phyloP scores from a whole-genome alignment of 1,284 basidiomycete genomes.

The Ustilago tritici region DNA sequence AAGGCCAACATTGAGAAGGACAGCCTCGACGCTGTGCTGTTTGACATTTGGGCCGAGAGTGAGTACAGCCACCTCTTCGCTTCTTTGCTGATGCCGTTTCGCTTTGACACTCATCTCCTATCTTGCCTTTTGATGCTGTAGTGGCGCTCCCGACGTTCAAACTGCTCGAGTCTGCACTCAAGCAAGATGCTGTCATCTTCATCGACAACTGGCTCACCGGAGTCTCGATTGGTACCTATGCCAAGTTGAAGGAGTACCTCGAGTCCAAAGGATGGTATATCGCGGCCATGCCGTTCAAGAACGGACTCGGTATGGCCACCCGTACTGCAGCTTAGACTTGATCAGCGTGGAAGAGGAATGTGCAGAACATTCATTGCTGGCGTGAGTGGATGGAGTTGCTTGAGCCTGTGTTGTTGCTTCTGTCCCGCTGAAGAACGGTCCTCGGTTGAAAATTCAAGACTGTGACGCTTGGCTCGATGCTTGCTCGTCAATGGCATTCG shows the following conservation, averaged over 20 bases:
- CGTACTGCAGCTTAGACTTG: constrained; percentile 6
- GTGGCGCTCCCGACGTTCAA: constrained; percentile 49
- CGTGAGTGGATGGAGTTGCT: too few species aligned
- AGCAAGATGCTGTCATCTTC: constrained; percentile 37
- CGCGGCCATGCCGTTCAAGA: constrained; percentile 41
- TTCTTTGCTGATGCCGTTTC: not conserved
- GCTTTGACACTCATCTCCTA: not conserved
- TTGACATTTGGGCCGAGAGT: constrained; percentile 49
- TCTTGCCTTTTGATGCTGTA: not conserved
- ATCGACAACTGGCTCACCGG: constrained; percentile 46
- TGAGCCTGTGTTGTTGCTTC: too few species aligned
- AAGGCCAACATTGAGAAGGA: constrained; percentile 23
- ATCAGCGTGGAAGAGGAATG: not conserved
- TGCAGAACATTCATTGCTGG: too few species aligned
- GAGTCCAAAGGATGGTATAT: constrained; percentile 40
- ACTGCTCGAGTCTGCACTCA: constrained; percentile 34
- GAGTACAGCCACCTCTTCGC: not conserved
- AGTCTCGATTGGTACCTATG: constrained; percentile 33
- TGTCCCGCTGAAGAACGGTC: too few species aligned
- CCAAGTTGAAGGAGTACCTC: constrained; percentile 29
- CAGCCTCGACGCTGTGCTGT: constrained; percentile 44
- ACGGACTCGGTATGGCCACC: constrained; percentile 42
- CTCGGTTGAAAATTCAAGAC: not conserved
- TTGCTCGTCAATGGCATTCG: not conserved
- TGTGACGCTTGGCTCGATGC: not conserved